Base-by-base conservation (phyloP, 345 rosid genomes). In the Melastoma malabathricum region DNA sequence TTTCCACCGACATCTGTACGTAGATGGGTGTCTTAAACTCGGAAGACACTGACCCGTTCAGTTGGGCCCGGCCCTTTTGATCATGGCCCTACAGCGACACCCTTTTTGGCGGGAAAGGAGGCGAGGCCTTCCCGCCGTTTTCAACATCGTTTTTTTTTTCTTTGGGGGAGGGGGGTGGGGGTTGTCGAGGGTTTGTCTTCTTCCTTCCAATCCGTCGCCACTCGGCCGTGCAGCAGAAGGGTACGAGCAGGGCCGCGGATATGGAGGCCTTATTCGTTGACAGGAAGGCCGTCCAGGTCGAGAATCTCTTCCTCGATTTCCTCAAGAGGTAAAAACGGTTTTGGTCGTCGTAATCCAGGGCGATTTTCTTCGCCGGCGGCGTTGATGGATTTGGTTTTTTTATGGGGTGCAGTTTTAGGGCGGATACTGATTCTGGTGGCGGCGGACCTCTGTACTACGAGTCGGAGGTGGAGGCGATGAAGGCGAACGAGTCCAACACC, bases 281-380 rank as follows among this genome's bases (percentile, higher is more conserved):
- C 54, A 81, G 74, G 61, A 89, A 84, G 67, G 98, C 93, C 4
- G 78, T 81, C 39, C 75, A 71, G 55, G 97, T 92, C 13, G 98
- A 92, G 74, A 81, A 82, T 48, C 64, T 81, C 52, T 92, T 92
- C 80, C 75, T 92, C 50, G 88, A 87, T 18, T 84, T 87, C 65
- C 95, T 92, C 61, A 82, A 79, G 72, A 78, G 94, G 98, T 89
- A 47, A 29, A 22, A 22, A 22, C 25, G 25, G 25, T 22, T 22
- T 2, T 2, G 25, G 25, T 17, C 20, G 1, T 62, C 12, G 14
- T 43, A 57, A 49, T 58, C 13, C 49, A 10, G 1, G 4, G 5
- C 15, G 20, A 6, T 19, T n/a, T 3, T 4, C n/a, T 44, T 4
- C 4, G 45, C n/a, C 13, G 27, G 14, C 56, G 10, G 3, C 3